A percentile compares a stretch with the other conserved stretches of the same genome.
Evolutionary conservation across 2,329 filamentous ascomycete genomes (phyloP).

Genomic region (Rhynchosporium agropyri): DNA sequence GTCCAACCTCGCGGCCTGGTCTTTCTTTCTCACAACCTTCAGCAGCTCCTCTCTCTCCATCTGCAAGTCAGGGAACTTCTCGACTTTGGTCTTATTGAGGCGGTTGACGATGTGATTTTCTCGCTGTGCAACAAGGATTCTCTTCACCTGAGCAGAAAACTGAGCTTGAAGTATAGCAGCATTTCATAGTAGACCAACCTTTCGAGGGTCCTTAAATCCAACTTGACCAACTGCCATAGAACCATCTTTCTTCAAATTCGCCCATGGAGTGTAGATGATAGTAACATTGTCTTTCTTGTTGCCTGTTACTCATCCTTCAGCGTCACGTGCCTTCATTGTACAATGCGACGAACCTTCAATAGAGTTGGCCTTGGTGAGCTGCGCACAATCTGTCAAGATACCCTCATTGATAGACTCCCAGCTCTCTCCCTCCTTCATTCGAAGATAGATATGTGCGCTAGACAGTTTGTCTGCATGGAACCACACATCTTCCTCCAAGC

Average conservation of each 20-base stretch:
- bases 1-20: slow-evolving; percentile 63
- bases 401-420: slow-evolving; percentile 82
- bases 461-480: slow-evolving; percentile 98
- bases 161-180: neutral
- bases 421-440: slow-evolving; percentile 73
- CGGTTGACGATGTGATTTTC: slow-evolving; percentile 94
- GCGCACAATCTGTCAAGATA: slow-evolving; percentile 85
- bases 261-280: slow-evolving; percentile 96
- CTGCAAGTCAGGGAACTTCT: slow-evolving; percentile 81
- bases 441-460: slow-evolving; percentile 93
- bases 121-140: slow-evolving; percentile 75
- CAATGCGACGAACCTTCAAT: slow-evolving; percentile 72
- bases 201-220: slow-evolving; percentile 85
- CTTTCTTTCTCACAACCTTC: slow-evolving; percentile 70
- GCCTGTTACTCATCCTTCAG: slow-evolving; percentile 48
- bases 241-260: slow-evolving; percentile 92
- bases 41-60: slow-evolving; percentile 79
- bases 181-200: slow-evolving; percentile 46
- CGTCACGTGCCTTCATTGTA: slow-evolving; percentile 17
- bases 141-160: slow-evolving; percentile 63
- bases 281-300: slow-evolving; percentile 99
- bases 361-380: slow-evolving; percentile 97
- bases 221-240: slow-evolving; percentile 96
- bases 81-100: slow-evolving; percentile 94
- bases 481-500: slow-evolving; percentile 96